Base-by-base conservation (phyloP, 2,329 filamentous ascomycete species). In the Botrytis elliptica region DNA sequence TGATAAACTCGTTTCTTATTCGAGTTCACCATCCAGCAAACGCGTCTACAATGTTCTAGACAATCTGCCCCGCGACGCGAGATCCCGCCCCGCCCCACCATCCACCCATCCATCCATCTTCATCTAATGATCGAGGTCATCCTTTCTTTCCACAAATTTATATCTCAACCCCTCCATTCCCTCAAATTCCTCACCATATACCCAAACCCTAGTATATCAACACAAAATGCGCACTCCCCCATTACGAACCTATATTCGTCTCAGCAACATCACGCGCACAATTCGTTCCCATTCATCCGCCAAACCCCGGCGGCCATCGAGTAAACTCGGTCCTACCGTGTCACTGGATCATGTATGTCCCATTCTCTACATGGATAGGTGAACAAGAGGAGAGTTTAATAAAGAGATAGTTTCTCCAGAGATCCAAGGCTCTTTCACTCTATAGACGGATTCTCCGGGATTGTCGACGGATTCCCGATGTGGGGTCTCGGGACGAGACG, bases 361-460 rank as follows among this genome's bases (percentile, higher is more conserved):
- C 9, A 4, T 40, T 14, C 16, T 18, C 4, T 29, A 67, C 3
- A 7, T 4, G 29, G 7, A 33, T 18, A 18, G 14, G 22, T 40
- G 2, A n/a, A 20, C 33, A 57, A 18, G n/a, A 57, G n/a, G 12
- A 10, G 22, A 40, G 38, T 22, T 40, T 55, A 38, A 67, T 67
- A 12, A 52, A 7, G 42, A 14, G 36, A 44, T 44, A 78, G 88
- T 91, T 91, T 74, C 83, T 91, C 68, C 88, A 90, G 78, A 83
- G 89, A 52, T 80, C 83, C 12, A 85, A 86, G 73, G 88, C 85
- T 8, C 79, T 91, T 36, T 83, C 88, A 0, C 83, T 91, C 63
- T 91, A 90, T 81, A 85, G 89, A 52, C 84, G 82, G 29, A 86
- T 91, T 72, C 79, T 91, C 49, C 86, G 89, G 38, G 85, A 86